These are phyloP conservation scores for Chernovozyma aurita DNA, from an alignment of 1,139 yeast species.

Conservation along the genomic window DNA sequence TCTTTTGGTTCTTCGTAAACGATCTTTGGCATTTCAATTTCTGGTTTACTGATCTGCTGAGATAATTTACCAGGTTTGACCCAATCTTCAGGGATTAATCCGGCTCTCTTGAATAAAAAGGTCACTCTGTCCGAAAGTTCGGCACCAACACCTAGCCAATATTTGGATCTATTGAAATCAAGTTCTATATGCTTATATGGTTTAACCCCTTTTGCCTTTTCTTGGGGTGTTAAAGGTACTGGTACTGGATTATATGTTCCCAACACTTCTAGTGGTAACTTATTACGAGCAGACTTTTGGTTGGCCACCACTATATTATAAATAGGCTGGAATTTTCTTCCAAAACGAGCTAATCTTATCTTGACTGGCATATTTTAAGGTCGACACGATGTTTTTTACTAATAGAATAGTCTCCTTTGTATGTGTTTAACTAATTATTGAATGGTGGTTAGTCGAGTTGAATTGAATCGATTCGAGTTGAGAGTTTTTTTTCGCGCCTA, in stretches of 20 bases:
- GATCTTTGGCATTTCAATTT: conserved; percentile 22
- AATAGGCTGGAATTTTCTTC: conserved; percentile 80
- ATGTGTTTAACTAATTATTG: conserved; percentile 11
- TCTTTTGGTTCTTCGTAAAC: conserved; percentile 32
- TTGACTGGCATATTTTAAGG: conserved; percentile 17
- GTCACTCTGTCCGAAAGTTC: conserved; percentile 85
- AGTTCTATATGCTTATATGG: conserved; percentile 77
- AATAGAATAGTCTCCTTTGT: conserved; percentile 12
- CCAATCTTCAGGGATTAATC: conserved; percentile 73
- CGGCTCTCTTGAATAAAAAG: conserved; percentile 73
- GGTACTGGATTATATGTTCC: conserved; percentile 93
- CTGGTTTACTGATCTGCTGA: conserved; percentile 30
- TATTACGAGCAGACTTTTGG: conserved; percentile 68
- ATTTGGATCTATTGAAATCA: conserved; percentile 88
- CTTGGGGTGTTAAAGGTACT: conserved; percentile 59
- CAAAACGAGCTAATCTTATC: conserved; percentile 88
- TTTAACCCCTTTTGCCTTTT: conserved; percentile 45
- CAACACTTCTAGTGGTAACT: conserved; percentile 87
- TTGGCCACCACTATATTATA: conserved; percentile 91
- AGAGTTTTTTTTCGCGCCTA: no score
- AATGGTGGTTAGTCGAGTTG: neutral
- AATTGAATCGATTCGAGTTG: neutral
- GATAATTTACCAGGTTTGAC: conserved; percentile 42
- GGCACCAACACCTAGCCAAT: conserved; percentile 99
- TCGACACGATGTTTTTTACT: neutral